Evolutionary conservation across 345 rosid species (phyloP), one percentile per base, ranked within the genome.

Genomic region (Microcos paniculata): DNA sequence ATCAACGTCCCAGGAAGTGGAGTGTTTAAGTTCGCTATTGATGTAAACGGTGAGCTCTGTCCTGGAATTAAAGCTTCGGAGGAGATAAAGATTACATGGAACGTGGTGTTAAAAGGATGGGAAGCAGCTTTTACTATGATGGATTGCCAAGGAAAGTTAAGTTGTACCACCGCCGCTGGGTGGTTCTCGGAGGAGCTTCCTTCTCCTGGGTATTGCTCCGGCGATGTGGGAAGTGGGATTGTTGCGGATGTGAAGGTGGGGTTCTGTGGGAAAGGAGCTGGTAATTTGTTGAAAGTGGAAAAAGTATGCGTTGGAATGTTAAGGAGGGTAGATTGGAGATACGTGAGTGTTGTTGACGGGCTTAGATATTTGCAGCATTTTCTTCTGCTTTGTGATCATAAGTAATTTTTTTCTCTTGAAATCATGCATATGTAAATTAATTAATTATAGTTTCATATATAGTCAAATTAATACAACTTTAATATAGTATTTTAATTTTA

Each of bases 121-220:
- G 77, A 42, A 46, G 84, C 80, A 28, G 83, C 67, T 24, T 87
- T 84, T 51, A 81, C 80, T 0, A 72, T 87, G 90, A 81, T 87
- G 84, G 89, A 87, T 16, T 18, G 74, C 19, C 69, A 75, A 6
- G 84, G 83, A 31, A 77, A 73, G 68, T 46, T 78, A 42, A 76
- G 72, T 31, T 40, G 1, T 1, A 28, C 21, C 5, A 42, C 30
- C 13, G 49, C 33, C 3, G 80, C 72, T 59, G 80, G 84, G 30
- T 89, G 88, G 89, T 86, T 85, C 64, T 84, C 84, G 53, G 80
- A 76, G 86, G 87, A 86, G 83, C 85, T 86, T 7, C 88, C 89
- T 28, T 58, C 51, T 43, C 76, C 80, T 1, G 84, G 84, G 43
- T 84, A 90, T 38, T 85, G 88, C 73, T 64, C 58, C 14, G 62